Percentiles rank a stretch among this genome's conserved stretches.
phyloP scores from a whole-genome alignment of 768 basidiomycete species.

The Kwoniella shandongensis region DNA sequence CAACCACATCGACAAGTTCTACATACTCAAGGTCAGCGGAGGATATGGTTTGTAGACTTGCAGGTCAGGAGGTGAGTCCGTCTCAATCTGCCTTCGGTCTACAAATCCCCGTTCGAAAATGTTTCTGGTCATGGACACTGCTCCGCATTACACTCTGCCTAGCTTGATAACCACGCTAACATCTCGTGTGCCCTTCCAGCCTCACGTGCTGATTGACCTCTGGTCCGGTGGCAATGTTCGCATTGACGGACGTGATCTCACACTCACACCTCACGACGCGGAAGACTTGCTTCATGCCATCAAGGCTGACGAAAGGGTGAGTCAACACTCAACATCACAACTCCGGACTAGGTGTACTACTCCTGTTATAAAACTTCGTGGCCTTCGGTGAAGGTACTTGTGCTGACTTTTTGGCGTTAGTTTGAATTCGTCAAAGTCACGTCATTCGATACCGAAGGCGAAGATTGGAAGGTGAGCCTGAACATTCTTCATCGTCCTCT shows the following conservation, averaged over 20 bases:
- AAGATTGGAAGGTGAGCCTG: slow-evolving; percentile 48
- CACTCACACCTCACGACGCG: slow-evolving; percentile 32
- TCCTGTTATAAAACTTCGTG: background rate
- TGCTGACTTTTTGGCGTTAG: slow-evolving; percentile 8
- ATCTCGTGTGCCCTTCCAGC: slow-evolving; percentile 6
- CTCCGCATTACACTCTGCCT: background rate
- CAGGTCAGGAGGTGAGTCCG: slow-evolving; percentile 36
- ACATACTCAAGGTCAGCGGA: slow-evolving; percentile 37
- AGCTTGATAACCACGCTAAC: no score
- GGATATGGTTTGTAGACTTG: slow-evolving; percentile 42
- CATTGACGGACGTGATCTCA: slow-evolving; percentile 36
- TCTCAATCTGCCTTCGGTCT: background rate
- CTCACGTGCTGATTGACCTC: slow-evolving; percentile 35
- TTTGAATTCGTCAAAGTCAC: slow-evolving; percentile 34
- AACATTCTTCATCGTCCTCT: background rate
- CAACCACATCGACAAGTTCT: slow-evolving; percentile 22
- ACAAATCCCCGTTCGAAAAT: background rate
- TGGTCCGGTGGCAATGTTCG: slow-evolving; percentile 50
- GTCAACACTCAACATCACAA: slow-evolving; percentile 3
- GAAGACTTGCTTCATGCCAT: slow-evolving; percentile 35
- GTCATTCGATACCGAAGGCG: slow-evolving; percentile 33
- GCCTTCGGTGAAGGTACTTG: no score
- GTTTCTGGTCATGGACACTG: no score
- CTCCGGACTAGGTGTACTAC: background rate
- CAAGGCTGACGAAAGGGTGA: slow-evolving; percentile 34